Base-by-base conservation (phyloP, 2,329 filamentous ascomycete species). In the Lecanicillium sp. region DNA sequence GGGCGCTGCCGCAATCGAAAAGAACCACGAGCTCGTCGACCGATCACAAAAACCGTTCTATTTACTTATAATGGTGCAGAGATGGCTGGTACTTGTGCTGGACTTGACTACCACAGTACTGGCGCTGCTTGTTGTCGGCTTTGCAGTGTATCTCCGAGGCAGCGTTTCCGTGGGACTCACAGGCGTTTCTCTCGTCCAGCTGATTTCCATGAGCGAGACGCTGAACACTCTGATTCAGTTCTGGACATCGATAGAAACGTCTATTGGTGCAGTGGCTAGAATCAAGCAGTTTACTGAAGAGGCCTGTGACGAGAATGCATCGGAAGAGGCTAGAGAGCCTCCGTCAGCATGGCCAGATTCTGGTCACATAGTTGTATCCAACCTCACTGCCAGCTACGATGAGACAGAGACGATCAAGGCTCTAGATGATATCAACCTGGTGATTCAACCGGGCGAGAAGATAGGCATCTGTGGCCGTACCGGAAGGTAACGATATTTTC, bases 1-100 rank as follows among this genome's bases (percentile, higher is more conserved):
- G 71, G 51, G 59, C 20, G 42, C 47, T 10, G 49, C 55, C 3
- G 57, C 61, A 39, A 56, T 66, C 13, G 47, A 64, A 19, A 62
- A 62, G 43, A 75, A 73, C 40, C 53, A 68, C 13, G 44, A 48
- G 4, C 59, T 74, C 0, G 56, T 80, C 2, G 71, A 79, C 42
- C 55, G 55, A 5, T 75, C 74, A 0, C 76, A 80, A 46, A 56
- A 61, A 17, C 74, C 76, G 0, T 74, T 70, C 36, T 81, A 81
- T 46, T 60, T 78, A 0, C 60, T 79, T 5, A 71, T 65, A 40
- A 67, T 68, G 29, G 65, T 77, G 4, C 77, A 81, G 49, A 63
- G 71, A 27, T 80, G 76, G 75, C 57, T 77, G 0, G 64, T 59
- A 0, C 53, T 78, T 1, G 68, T 72, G 0, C 50, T 77, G 1